phyloP scores from a whole-genome alignment of 208 protist species.

The Wallacemonas collosoma region DNA sequence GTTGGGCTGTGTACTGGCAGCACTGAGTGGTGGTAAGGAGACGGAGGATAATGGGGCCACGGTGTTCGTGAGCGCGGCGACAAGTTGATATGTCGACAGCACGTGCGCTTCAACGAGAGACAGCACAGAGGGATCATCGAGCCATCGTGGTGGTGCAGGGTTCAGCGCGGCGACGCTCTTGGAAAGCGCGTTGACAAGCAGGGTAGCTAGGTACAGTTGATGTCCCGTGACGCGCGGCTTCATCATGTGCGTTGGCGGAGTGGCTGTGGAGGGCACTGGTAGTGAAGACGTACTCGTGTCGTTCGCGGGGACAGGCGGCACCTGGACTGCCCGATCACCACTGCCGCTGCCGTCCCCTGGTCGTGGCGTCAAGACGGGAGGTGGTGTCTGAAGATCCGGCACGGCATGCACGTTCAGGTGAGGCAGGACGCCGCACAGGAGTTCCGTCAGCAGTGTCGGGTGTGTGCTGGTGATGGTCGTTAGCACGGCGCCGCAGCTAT shows the following conservation, averaged over 20 bases:
- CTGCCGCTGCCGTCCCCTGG: neutral
- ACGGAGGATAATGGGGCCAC: neutral
- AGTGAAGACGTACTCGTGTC: neutral
- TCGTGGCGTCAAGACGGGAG: neutral
- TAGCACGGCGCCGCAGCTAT: constrained; percentile 30
- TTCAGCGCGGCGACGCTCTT: constrained; percentile 18
- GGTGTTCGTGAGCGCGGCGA: neutral
- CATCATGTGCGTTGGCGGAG: neutral
- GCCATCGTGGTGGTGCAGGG: constrained; percentile 12
- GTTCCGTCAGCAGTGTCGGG: constrained; percentile 30
- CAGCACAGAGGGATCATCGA: constrained; percentile 8
- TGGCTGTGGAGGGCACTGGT: constrained; percentile 4
- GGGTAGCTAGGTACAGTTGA: constrained; percentile 37
- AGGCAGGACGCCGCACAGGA: constrained; percentile 20
- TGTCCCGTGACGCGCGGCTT: constrained; percentile 15
- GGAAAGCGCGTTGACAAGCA: constrained; percentile 33
- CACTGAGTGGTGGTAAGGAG: neutral
- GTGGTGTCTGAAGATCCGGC: neutral
- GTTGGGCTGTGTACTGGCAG: neutral
- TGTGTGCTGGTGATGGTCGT: constrained; percentile 33
- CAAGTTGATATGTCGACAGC: neutral
- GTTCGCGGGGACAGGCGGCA: neutral
- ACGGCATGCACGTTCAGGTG: constrained; percentile 3
- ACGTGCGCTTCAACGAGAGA: neutral
- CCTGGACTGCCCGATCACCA: neutral